Evolutionary conservation across 2,329 filamentous ascomycete species (phyloP), one percentile per base, ranked within the genome.

Genomic region (Colletotrichum echinochloae): DNA sequence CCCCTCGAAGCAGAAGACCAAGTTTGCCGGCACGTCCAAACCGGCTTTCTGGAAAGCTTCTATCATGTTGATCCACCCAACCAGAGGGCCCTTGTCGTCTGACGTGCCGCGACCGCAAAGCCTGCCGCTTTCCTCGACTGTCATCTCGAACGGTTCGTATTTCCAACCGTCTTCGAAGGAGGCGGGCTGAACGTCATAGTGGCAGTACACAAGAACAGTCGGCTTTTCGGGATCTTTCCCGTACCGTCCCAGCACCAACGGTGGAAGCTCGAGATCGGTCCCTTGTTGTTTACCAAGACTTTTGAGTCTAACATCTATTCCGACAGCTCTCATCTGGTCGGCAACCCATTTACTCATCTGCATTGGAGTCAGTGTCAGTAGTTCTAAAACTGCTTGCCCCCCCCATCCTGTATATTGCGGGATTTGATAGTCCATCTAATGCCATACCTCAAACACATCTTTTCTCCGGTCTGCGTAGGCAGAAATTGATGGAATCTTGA

Each of bases 1-100:
- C 57, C 96, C 96, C 87, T 99, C 96, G 77, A 99, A 98, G 86
- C 96, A 99, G 93, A 98, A 98, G 74, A 99, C 89, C 75, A 99
- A 87, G 84, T 99, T 99, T 78, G 98, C 95, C 7, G 96, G 96
- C 79, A 99, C 94, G 56, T 98, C 95, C 48, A 98, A 86, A 66
- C 93, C 93, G 41, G 94, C 94, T 86, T 96, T 96, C 82, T 97
- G 92, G 85, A 99, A 96, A 39, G 96, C 95, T 84, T 99, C 95
- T 75, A 99, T 98, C 75, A 95, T 95, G 80, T 99, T 99, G 75
- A 99, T 82, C 96, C 96, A 99, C 76, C 96, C 96, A 66, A 99
- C 86, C 30, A 99, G 95, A 20, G 96, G 96, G 0, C 96, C 96
- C 86, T 99, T 99, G 84, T 99, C 96, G 79, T 99, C 96, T 39